Percentiles rank a stretch among this genome's conserved stretches.
These are phyloP conservation scores for Thielaviopsis ethacetica DNA, from an alignment of 2,329 filamentous ascomycete species.

Conservation along the genomic window DNA sequence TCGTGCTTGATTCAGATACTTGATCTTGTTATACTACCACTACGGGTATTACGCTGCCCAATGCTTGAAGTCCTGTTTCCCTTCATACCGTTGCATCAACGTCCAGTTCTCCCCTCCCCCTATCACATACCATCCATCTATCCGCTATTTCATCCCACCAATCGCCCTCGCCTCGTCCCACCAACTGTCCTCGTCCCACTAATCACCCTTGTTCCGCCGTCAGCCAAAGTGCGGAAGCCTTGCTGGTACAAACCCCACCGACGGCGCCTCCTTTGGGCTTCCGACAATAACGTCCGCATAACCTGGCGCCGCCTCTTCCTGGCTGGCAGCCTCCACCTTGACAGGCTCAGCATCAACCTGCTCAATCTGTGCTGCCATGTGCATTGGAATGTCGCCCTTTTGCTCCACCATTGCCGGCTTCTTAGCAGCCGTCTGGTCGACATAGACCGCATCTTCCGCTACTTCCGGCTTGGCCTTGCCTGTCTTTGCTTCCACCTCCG, in stretches of 20 bases:
- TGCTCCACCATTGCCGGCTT: not conserved
- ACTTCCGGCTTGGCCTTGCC: conserved; percentile 18
- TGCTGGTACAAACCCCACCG: conserved; percentile 36
- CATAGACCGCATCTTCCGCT: conserved; percentile 19
- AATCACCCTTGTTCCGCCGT: not conserved
- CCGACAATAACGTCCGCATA: not conserved
- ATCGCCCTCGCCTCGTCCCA: too few species aligned
- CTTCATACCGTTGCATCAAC: too few species aligned
- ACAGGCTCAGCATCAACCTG: not conserved
- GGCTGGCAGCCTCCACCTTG: conserved; percentile 1
- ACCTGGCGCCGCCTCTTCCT: not conserved
- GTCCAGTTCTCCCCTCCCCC: too few species aligned
- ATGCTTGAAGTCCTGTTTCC: too few species aligned
- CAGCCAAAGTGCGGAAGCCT: conserved; percentile 39
- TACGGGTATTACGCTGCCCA: too few species aligned
- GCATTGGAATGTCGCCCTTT: not conserved
- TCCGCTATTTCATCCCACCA: too few species aligned
- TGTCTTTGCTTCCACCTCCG: conserved; percentile 13
- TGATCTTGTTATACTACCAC: too few species aligned
- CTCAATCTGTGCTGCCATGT: conserved; percentile 4
- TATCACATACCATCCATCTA: too few species aligned
- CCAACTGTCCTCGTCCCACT: too few species aligned
- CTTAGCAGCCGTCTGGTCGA: not conserved
- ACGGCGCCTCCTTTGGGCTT: conserved; percentile 1
- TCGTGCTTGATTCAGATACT: too few species aligned